A percentile compares a stretch with the other conserved stretches of the same genome.
These are phyloP conservation scores for Hymenoscyphus fraxineus DNA, from an alignment of 2,329 filamentous ascomycete species.

Conservation along the genomic window DNA sequence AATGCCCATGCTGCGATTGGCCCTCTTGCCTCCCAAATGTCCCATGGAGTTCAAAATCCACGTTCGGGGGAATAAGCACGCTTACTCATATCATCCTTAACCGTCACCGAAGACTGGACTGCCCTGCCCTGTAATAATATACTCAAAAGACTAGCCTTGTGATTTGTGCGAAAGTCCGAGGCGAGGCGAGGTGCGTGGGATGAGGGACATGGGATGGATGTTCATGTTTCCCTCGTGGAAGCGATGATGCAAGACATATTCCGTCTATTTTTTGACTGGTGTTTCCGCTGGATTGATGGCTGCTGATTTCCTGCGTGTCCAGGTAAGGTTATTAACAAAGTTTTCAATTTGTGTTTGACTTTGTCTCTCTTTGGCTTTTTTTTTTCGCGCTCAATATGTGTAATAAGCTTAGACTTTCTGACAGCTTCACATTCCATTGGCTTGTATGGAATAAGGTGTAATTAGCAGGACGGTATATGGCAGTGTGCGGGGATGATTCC, in stretches of 20 bases:
- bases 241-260: neutral
- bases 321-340: constrained; percentile 1
- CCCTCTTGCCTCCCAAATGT: neutral
- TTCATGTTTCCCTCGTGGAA: neutral
- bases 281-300: too few relatives aligned
- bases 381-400: neutral
- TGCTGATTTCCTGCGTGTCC: neutral
- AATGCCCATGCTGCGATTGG: neutral
- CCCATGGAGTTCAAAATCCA: neutral
- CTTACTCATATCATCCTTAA: neutral
- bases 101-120: neutral
- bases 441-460: neutral
- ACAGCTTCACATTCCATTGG: neutral
- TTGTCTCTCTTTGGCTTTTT: neutral
- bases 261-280: too few relatives aligned
- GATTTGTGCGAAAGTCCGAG: constrained; percentile 1
- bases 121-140: too few relatives aligned
- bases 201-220: neutral
- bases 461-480: neutral
- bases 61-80: neutral
- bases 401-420: neutral
- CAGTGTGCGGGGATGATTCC: neutral
- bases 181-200: neutral
- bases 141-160: neutral
- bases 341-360: neutral